phyloP scores from a whole-genome alignment of 306 rosid species.

The Dalbergia oliveri region DNA sequence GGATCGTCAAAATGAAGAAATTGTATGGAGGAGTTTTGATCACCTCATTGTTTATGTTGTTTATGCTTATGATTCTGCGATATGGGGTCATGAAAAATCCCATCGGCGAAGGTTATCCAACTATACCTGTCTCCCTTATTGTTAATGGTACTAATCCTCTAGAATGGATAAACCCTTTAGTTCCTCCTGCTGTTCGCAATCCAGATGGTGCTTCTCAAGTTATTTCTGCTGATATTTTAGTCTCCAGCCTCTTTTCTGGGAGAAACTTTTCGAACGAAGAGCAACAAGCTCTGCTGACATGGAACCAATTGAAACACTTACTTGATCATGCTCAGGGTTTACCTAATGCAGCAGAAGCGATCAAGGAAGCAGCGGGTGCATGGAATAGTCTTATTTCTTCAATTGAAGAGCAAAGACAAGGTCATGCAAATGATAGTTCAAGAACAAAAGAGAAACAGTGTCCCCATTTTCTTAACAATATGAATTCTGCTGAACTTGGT shows the following conservation, averaged over 20 bases:
- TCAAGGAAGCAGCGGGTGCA: constrained; percentile 88
- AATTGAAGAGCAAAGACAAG: constrained; percentile 67
- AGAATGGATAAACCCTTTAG: constrained; percentile 72
- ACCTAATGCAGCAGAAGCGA: constrained; percentile 91
- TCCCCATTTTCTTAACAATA: constrained; percentile 86
- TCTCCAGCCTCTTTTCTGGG: constrained; percentile 71
- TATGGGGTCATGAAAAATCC: constrained; percentile 75
- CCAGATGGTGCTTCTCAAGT: constrained; percentile 71
- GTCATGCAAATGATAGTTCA: constrained; percentile 68
- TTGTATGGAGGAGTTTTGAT: constrained; percentile 75
- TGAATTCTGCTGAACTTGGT: constrained; percentile 73
- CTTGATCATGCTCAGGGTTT: constrained; percentile 76
- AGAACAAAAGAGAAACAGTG: constrained; percentile 87
- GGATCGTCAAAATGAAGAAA: constrained; percentile 79
- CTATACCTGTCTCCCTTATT: constrained; percentile 56
- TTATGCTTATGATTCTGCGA: constrained; percentile 82
- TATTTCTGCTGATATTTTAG: constrained; percentile 65
- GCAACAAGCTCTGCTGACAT: constrained; percentile 73
- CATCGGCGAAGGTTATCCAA: constrained; percentile 61
- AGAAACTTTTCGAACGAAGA: constrained; percentile 73
- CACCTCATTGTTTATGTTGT: constrained; percentile 72
- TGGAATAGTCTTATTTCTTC: constrained; percentile 84
- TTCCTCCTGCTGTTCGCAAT: constrained; percentile 73
- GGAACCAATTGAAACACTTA: constrained; percentile 81
- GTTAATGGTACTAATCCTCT: constrained; percentile 78